Evolutionary conservation across 352 stramenopile species (phyloP).

Genomic region (Pythium apleroticum): DNA sequence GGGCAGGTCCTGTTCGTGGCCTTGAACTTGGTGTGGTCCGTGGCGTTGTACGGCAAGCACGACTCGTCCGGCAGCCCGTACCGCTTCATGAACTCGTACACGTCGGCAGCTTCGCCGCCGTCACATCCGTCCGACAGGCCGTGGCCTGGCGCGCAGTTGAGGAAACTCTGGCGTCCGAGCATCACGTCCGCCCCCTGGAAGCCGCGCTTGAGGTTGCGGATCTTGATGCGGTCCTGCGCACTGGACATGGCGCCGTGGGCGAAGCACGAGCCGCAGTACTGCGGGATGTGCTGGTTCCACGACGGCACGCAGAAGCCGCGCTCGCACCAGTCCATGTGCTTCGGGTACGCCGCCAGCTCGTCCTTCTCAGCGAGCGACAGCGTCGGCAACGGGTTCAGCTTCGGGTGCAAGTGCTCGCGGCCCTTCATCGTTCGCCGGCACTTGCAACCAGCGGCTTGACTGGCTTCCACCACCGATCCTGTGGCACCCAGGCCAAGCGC

Average conservation of each 20-base stretch:
- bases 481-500: not conserved
- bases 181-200: constrained; percentile 53
- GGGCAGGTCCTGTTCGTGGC: constrained; percentile 54
- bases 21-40: constrained; percentile 55
- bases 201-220: constrained; percentile 42
- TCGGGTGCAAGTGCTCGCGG: constrained; percentile 45
- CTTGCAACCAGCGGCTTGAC: constrained; percentile 30
- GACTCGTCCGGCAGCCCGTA: constrained; percentile 58
- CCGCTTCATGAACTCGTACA: constrained; percentile 65
- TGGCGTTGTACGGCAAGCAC: constrained; percentile 65
- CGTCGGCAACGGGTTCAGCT: constrained; percentile 31
- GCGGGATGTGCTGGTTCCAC: constrained; percentile 73
- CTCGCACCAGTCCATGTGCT: constrained; percentile 85
- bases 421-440: constrained; percentile 54
- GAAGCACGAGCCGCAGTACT: constrained; percentile 80
- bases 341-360: constrained; percentile 44
- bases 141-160: constrained; percentile 60
- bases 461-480: constrained; percentile 9
- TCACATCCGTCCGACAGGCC: constrained; percentile 54
- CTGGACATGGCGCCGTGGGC: constrained; percentile 57
- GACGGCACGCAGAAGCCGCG: constrained; percentile 52
- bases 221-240: constrained; percentile 70
- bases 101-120: constrained; percentile 53
- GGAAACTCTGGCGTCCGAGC: constrained; percentile 58
- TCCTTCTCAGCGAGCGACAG: constrained; percentile 43